phyloP scores from a whole-genome alignment of 2,329 filamentous ascomycete species.

The Botryotinia globosa region DNA sequence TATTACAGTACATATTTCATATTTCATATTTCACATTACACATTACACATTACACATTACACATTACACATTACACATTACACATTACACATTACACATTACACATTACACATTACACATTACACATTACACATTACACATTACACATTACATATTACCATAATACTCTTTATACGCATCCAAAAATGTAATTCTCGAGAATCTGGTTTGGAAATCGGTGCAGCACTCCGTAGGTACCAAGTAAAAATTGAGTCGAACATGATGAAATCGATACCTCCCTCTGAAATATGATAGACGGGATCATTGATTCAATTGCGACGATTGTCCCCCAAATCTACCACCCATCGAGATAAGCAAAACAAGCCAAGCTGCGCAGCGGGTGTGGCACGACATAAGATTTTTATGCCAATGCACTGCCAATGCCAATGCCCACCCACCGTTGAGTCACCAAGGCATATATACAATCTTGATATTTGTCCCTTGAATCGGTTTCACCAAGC shows the following conservation, averaged over 20 bases:
- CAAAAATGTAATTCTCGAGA: neutral
- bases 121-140: too few relatives aligned
- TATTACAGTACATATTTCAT: neutral
- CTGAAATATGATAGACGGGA: neutral
- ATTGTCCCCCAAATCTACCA: neutral
- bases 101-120: too few relatives aligned
- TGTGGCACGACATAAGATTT: neutral
- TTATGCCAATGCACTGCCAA: neutral
- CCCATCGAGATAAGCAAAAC: neutral
- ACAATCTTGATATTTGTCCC: neutral
- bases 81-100: too few relatives aligned
- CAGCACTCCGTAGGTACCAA: neutral
- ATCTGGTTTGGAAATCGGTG: neutral
- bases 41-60: too few relatives aligned
- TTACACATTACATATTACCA: too few relatives aligned
- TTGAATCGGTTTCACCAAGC: neutral
- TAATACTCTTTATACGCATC: neutral
- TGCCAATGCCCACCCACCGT: neutral
- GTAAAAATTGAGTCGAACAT: neutral
- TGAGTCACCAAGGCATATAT: conserved; percentile 3
- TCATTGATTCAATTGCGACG: neutral
- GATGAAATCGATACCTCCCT: neutral
- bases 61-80: too few relatives aligned
- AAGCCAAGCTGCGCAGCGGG: neutral
- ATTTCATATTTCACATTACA: too few relatives aligned